Evolutionary conservation across 129 eudicot genomes (phyloP), one percentile per base, ranked within the genome.

Genomic region (Kitagawia praeruptora): DNA sequence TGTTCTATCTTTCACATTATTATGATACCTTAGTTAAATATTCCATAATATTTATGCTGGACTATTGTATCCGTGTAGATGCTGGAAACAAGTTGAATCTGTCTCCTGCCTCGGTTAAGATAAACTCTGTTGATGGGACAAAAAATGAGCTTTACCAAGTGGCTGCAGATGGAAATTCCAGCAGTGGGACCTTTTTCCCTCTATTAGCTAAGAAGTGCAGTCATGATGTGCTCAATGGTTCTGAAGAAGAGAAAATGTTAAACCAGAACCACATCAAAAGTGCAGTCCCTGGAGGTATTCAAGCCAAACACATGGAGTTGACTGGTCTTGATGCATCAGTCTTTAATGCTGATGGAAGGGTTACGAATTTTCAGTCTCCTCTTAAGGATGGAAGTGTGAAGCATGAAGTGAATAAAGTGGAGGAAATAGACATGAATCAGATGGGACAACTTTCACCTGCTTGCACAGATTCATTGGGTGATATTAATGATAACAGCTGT

Each of bases 391-490:
- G 41, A 10, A 38, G 45, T 76, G 75, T 64, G 4, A 82, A 74
- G 61, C 84, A 80, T 2, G 51, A 25, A 31, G 79, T 79, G 12
- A 69, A 11, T 45, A 77, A 63, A 63, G 78, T 27, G 12, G 83
- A 75, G 51, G 83, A 84, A 71, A 41, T 85, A 25, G 88, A 80
- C 37, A 71, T 75, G 77, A 82, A 82, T 74, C 88, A 77, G 83
- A 74, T 53, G 85, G 86, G 79, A 25, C 87, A 91, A 66, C 56
- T 81, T 27, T 83, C 85, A 31, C 91, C 87, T 0, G 76, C 44
- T 51, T 87, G 88, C 82, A 84, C 90, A 74, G 87, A 86, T 46
- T 89, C 88, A 48, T 85, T 81, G 44, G 84, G 84, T 39, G 89
- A 85, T 16, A 81, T 56, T 41, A 82, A 78, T 80, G 87, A 70